Percentiles rank a stretch among this genome's conserved stretches.
These are phyloP conservation scores for Suhomyces choctaworum DNA, from an alignment of 1,139 yeast genomes.

Conservation along the genomic window DNA sequence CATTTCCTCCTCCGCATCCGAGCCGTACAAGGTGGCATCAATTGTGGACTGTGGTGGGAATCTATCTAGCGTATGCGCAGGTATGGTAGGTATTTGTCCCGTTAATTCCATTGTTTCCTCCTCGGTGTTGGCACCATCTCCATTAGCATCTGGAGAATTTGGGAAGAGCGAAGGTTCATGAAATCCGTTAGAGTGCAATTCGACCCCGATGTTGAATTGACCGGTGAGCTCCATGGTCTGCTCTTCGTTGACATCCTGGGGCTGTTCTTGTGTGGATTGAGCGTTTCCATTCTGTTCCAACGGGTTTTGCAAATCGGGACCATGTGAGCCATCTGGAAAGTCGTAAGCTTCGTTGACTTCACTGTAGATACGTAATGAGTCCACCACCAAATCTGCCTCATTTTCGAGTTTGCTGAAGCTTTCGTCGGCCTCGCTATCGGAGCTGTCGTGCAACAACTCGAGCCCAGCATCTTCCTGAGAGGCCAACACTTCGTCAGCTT, in stretches of 20 bases:
- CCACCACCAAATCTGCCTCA: constrained; percentile 8
- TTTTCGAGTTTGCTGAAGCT: constrained; percentile 6
- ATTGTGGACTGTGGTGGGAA: neutral
- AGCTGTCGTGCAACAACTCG: constrained; percentile 2
- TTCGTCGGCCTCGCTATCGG: constrained; percentile 6
- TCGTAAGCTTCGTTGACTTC: neutral
- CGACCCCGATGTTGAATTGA: neutral
- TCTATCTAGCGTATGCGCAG: neutral
- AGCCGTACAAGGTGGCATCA: neutral
- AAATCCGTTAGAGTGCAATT: neutral
- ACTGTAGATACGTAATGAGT: constrained; percentile 1
- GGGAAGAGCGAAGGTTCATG: neutral
- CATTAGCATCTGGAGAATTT: constrained; percentile 1
- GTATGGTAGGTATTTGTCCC: constrained; percentile 8
- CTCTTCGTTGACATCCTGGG: constrained; percentile 4
- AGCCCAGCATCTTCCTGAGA: constrained; percentile 1
- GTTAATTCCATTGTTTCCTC: constrained; percentile 25
- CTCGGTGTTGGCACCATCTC: constrained; percentile 10
- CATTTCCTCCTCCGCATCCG: constrained; percentile 17
- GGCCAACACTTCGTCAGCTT: neutral
- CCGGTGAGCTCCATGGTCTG: constrained; percentile 8
- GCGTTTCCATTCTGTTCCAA: neutral
- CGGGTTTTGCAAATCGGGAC: neutral
- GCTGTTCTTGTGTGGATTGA: neutral
- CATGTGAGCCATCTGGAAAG: neutral